phyloP scores from a whole-genome alignment of 176 grass and related monocot genomes.

The Cocos nucifera region DNA sequence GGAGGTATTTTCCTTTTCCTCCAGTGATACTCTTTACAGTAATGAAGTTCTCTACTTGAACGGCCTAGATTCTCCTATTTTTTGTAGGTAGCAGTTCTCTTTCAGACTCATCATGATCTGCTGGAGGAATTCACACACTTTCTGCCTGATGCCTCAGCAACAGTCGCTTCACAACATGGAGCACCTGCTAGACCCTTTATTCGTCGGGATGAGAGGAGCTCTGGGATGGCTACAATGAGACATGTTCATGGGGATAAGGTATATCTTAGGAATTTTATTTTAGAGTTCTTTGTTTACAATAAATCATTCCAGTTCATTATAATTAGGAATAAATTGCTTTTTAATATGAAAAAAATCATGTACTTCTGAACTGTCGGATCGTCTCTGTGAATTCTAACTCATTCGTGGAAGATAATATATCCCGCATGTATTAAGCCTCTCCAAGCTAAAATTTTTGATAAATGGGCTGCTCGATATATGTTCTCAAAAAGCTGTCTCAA shows the following conservation, averaged over 20 bases:
- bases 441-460: no score
- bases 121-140: slow-evolving; percentile 30
- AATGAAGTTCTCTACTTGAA: neutral
- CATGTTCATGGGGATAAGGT: slow-evolving; percentile 66
- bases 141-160: slow-evolving; percentile 43
- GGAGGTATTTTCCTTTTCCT: slow-evolving; percentile 22
- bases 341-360: no score
- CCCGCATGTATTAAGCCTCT: no score
- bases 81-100: slow-evolving; percentile 28
- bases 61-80: neutral
- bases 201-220: slow-evolving; percentile 55
- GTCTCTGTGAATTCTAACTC: no score
- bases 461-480: no score
- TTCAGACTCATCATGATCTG: slow-evolving; percentile 30
- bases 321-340: no score
- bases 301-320: no score
- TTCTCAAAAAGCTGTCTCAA: no score
- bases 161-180: slow-evolving; percentile 38
- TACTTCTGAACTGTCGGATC: no score
- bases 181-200: slow-evolving; percentile 40
- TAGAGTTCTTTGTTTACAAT: neutral
- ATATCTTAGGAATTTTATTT: neutral
- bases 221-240: slow-evolving; percentile 45
- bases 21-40: neutral
- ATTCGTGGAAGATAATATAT: no score